Conservation (phyloP, 192 early-diverging fungal genomes). For the Coemansia sp. region DNA sequence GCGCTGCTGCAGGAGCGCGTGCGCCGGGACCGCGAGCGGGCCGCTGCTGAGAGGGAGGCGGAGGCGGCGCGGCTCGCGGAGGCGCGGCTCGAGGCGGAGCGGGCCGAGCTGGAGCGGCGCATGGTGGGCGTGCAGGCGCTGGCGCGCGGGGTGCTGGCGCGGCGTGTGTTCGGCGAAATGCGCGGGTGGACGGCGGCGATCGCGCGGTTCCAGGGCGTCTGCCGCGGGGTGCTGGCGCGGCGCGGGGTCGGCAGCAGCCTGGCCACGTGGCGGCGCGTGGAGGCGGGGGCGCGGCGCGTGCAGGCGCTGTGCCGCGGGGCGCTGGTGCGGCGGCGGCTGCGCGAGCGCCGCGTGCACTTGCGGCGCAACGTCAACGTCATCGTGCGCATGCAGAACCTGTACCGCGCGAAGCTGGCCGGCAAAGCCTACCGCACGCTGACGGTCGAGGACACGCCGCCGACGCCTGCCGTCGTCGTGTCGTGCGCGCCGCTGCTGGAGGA, state of each 20-base stretch:
- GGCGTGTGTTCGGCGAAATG: constrained; percentile 56
- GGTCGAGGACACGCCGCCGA: constrained; percentile 73
- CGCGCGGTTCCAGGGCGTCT: constrained; percentile 48
- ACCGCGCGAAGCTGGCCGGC: constrained; percentile 62
- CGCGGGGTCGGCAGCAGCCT: constrained; percentile 36
- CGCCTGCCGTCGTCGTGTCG: constrained; percentile 73
- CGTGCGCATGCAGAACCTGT: constrained; percentile 70
- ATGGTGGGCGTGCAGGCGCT: constrained; percentile 59
- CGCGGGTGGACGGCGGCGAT: constrained; percentile 52
- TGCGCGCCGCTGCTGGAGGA: constrained; percentile 90
- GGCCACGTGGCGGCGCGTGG: constrained; percentile 35
- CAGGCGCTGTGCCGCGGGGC: constrained; percentile 70
- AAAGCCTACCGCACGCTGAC: constrained; percentile 70
- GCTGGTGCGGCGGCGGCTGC: constrained; percentile 60
- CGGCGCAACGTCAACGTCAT: constrained; percentile 68
- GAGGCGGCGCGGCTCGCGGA: constrained; percentile 12
- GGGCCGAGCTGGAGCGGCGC: constrained; percentile 44
- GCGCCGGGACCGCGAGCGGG: constrained; percentile 13
- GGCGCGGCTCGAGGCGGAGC: constrained; percentile 35
- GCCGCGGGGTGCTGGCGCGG: constrained; percentile 46
- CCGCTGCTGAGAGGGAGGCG: neutral
- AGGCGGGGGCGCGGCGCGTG: constrained; percentile 30
- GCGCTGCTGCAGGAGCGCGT: constrained; percentile 20
- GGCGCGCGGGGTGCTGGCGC: constrained; percentile 57
- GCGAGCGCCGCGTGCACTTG: constrained; percentile 59